phyloP scores from a whole-genome alignment of 2,329 filamentous ascomycete genomes.

The Mycocentrospora acerina region DNA sequence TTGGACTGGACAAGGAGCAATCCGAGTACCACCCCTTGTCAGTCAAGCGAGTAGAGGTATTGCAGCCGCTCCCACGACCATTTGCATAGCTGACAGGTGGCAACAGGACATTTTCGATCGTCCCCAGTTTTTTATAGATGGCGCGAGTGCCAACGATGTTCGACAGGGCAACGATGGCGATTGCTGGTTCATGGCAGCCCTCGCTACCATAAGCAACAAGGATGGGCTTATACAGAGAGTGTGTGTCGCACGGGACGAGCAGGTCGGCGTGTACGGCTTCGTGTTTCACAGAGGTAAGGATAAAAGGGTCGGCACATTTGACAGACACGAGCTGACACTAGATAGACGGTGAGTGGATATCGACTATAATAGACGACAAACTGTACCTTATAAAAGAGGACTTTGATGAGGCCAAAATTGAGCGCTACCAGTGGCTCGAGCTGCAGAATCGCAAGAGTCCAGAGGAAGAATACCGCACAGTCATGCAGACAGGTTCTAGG shows the following conservation, averaged over 20 bases:
- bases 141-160: conserved; percentile 74
- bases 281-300: conserved; percentile 69
- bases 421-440: conserved; percentile 72
- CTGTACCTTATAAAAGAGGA: conserved; percentile 79
- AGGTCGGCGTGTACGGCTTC: conserved; percentile 80
- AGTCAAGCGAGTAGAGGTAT: conserved; percentile 67
- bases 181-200: conserved; percentile 82
- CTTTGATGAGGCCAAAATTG: conserved; percentile 73
- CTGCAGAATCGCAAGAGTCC: conserved; percentile 70
- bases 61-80: neutral
- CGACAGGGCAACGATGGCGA: conserved; percentile 77
- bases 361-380: conserved; percentile 89
- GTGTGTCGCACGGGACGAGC: conserved; percentile 71
- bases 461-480: conserved; percentile 67
- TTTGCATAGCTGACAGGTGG: conserved; percentile 12
- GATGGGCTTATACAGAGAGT: conserved; percentile 69
- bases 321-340: conserved; percentile 21
- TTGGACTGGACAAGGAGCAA: conserved; percentile 46
- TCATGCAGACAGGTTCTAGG: conserved; percentile 73
- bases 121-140: conserved; percentile 76
- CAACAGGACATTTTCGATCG: conserved; percentile 74
- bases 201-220: conserved; percentile 76
- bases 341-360: conserved; percentile 83
- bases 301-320: conserved; percentile 2
- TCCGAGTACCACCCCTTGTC: conserved; percentile 62